These are phyloP conservation scores for Lasiosphaeriaceae sp. DNA, from an alignment of 495 filamentous ascomycete species.

Conservation along the genomic window DNA sequence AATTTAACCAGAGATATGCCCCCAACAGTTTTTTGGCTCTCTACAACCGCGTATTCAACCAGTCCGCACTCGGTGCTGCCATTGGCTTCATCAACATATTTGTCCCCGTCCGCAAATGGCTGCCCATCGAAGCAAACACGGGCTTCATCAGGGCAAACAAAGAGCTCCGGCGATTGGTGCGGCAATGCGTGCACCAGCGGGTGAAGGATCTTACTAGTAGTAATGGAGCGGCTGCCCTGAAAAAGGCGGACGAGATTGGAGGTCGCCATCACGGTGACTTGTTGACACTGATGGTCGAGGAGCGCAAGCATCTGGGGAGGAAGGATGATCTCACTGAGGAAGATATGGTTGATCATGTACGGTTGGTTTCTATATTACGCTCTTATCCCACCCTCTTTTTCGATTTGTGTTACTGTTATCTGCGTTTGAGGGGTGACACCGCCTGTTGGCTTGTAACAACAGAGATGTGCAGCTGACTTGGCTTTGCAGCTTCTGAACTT, in stretches of 20 bases:
- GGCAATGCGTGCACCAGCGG: slow-evolving; percentile 12
- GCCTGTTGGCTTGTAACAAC: no score
- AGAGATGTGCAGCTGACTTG: no score
- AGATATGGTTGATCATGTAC: slow-evolving; percentile 20
- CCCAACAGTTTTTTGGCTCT: slow-evolving; percentile 11
- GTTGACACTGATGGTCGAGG: slow-evolving; percentile 25
- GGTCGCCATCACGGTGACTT: slow-evolving; percentile 14
- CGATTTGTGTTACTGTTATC: no score
- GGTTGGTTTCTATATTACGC: slow-evolving; percentile 44
- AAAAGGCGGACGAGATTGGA: background rate
- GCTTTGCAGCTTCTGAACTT: slow-evolving; percentile 26
- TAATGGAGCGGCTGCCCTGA: background rate
- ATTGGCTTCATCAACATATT: slow-evolving; percentile 22
- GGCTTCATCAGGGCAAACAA: slow-evolving; percentile 16
- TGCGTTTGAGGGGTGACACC: no score
- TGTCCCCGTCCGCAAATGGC: slow-evolving; percentile 20
- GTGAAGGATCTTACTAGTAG: slow-evolving; percentile 18
- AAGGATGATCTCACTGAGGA: slow-evolving; percentile 30
- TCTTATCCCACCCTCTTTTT: slow-evolving; percentile 49
- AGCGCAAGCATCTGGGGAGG: slow-evolving; percentile 5
- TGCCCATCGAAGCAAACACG: slow-evolving; percentile 23
- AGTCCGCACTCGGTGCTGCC: slow-evolving; percentile 22
- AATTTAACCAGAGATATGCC: background rate
- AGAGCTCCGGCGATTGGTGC: slow-evolving; percentile 10
- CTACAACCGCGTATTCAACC: slow-evolving; percentile 25